A percentile compares a stretch with the other conserved stretches of the same genome.
Conservation (phyloP, 2,329 filamentous ascomycete species). For the Cercospora nicotianae region DNA sequence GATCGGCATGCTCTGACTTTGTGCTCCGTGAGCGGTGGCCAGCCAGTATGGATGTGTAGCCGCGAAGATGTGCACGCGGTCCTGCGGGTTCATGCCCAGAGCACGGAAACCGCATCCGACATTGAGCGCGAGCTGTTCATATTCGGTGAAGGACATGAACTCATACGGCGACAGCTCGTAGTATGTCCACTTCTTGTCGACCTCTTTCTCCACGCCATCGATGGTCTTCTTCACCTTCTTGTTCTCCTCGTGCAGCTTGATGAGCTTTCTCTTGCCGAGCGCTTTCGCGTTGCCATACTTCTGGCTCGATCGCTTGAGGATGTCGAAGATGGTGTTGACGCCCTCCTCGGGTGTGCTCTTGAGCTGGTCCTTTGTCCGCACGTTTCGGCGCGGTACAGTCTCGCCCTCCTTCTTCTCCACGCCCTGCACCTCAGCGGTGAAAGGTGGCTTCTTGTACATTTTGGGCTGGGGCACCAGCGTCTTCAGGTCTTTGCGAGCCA, state of each 20-base stretch:
- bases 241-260: slow-evolving; percentile 76
- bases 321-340: slow-evolving; percentile 75
- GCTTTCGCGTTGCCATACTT: slow-evolving; percentile 56
- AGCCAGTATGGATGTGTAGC: slow-evolving; percentile 86
- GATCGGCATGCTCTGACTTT: slow-evolving; percentile 84
- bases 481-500: slow-evolving; percentile 47
- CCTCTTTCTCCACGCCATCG: slow-evolving; percentile 73
- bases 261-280: slow-evolving; percentile 67
- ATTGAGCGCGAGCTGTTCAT: slow-evolving; percentile 67
- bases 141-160: slow-evolving; percentile 77
- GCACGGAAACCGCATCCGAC: slow-evolving; percentile 72
- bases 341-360: slow-evolving; percentile 65
- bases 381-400: slow-evolving; percentile 77
- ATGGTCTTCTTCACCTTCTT: slow-evolving; percentile 89
- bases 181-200: slow-evolving; percentile 89
- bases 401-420: slow-evolving; percentile 72
- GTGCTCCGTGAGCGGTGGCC: slow-evolving; percentile 64
- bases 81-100: slow-evolving; percentile 66
- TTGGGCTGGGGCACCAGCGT: slow-evolving; percentile 51
- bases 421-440: slow-evolving; percentile 70
- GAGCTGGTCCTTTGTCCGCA: slow-evolving; percentile 69
- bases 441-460: slow-evolving; percentile 65
- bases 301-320: slow-evolving; percentile 68
- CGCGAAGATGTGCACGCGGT: slow-evolving; percentile 78
- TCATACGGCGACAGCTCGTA: slow-evolving; percentile 79